Percentiles rank a stretch among this genome's conserved stretches.
These are phyloP conservation scores for Diplocarpon rosae DNA, from an alignment of 2,329 filamentous ascomycete species.

Conservation along the genomic window DNA sequence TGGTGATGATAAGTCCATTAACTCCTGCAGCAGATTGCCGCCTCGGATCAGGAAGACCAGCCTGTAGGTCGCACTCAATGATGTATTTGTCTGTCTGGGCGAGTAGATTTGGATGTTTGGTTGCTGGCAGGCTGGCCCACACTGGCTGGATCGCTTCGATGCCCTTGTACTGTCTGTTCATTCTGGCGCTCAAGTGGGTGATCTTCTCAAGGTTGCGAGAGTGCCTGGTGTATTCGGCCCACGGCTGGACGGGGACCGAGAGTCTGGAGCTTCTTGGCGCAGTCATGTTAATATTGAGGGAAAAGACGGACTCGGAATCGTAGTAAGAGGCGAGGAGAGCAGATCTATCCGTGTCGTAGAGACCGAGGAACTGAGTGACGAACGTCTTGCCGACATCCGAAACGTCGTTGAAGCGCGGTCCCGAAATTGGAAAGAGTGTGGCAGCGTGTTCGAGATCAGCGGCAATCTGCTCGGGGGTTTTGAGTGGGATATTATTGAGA, in stretches of 20 bases:
- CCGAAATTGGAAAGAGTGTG: conserved; percentile 48
- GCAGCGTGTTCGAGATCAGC: conserved; percentile 36
- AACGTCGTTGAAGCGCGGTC: conserved; percentile 64
- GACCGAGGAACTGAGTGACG: conserved; percentile 59
- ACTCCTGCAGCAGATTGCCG: conserved; percentile 55
- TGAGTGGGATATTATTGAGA: conserved; percentile 64
- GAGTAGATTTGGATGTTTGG: conserved; percentile 62
- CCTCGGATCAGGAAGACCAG: conserved; percentile 58
- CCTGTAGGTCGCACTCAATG: conserved; percentile 68
- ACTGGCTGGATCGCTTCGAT: conserved; percentile 51
- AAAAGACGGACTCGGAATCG: conserved; percentile 65
- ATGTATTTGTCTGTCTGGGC: conserved; percentile 62
- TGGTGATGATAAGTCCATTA: conserved; percentile 63
- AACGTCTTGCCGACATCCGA: conserved; percentile 66
- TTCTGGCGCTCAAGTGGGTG: conserved; percentile 45
- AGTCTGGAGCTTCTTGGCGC: conserved; percentile 37
- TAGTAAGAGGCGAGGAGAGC: conserved; percentile 58
- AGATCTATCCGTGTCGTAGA: conserved; percentile 62
- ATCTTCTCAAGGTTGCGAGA: conserved; percentile 71
- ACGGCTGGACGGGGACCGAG: conserved; percentile 40
- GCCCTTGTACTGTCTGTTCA: conserved; percentile 57
- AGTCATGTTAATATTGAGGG: conserved; percentile 58
- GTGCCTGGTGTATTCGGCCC: conserved; percentile 64
- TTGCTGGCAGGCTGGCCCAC: conserved; percentile 61
- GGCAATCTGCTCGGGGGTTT: conserved; percentile 59